phyloP scores from a whole-genome alignment of 345 rosid species.

The Dipteronia sinensis region DNA sequence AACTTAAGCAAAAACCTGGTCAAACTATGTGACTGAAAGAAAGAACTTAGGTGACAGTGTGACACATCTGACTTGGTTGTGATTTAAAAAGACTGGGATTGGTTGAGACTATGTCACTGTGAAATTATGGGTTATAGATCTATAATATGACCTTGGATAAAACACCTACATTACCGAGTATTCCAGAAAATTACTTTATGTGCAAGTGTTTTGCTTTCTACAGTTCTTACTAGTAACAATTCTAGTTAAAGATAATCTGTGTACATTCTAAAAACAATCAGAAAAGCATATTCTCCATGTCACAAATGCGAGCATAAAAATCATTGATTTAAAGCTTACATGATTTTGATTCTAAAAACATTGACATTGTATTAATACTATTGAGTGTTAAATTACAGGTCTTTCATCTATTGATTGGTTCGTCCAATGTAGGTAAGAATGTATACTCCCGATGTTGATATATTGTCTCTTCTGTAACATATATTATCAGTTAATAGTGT shows the following conservation, averaged over 20 bases:
- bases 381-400: slow-evolving; percentile 47
- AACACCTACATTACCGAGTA: not conserved
- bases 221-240: not conserved
- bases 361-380: slow-evolving; percentile 22
- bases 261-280: not conserved
- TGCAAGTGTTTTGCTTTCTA: not conserved
- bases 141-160: not conserved
- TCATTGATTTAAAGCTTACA: not conserved
- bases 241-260: not conserved
- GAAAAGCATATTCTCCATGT: not conserved
- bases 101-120: slow-evolving; percentile 2
- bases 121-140: slow-evolving; percentile 10
- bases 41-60: slow-evolving; percentile 9
- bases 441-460: slow-evolving; percentile 1
- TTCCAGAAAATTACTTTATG: not conserved
- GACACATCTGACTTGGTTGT: slow-evolving; percentile 15
- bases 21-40: slow-evolving; percentile 21
- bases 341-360: slow-evolving; percentile 16
- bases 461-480: slow-evolving; percentile 1
- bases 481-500: not conserved
- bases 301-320: not conserved
- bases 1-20: slow-evolving; percentile 15
- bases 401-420: slow-evolving; percentile 61
- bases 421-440: slow-evolving; percentile 54
- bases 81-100: slow-evolving; percentile 16